Conservation (phyloP, 169 alveolate genomes). For the Condylostoma magnum region DNA sequence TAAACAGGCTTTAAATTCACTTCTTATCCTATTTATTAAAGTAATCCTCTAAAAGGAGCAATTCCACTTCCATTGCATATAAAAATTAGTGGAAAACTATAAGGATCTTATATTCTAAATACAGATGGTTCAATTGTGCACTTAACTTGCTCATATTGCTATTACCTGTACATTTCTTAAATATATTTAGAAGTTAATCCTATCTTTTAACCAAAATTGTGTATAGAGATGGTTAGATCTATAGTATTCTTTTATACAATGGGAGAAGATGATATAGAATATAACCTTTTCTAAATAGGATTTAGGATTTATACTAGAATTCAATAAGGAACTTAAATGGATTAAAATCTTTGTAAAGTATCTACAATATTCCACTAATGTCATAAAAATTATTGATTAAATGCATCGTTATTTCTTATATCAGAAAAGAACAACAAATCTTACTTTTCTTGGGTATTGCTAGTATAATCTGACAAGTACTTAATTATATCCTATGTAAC, state of each 20-base stretch:
- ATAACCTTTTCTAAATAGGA: neutral
- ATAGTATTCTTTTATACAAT: neutral
- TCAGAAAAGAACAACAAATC: neutral
- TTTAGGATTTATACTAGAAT: neutral
- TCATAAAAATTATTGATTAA: neutral
- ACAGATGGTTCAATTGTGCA: neutral
- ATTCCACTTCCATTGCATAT: neutral
- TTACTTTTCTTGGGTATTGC: neutral
- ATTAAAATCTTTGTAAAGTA: neutral
- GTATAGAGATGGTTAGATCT: neutral
- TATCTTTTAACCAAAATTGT: neutral
- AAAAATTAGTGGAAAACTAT: neutral
- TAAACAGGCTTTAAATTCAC: no score
- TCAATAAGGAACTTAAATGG: neutral
- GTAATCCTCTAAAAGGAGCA: neutral
- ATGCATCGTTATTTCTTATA: neutral
- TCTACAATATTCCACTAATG: neutral
- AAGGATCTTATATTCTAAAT: neutral
- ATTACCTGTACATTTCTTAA: neutral
- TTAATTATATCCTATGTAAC: neutral
- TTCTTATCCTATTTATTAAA: no score
- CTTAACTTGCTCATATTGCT: neutral
- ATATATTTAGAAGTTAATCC: neutral
- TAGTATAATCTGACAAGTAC: neutral
- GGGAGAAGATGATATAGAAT: neutral